These are phyloP conservation scores for Henckelia pumila DNA, from an alignment of 257 asterid species.

Conservation along the genomic window DNA sequence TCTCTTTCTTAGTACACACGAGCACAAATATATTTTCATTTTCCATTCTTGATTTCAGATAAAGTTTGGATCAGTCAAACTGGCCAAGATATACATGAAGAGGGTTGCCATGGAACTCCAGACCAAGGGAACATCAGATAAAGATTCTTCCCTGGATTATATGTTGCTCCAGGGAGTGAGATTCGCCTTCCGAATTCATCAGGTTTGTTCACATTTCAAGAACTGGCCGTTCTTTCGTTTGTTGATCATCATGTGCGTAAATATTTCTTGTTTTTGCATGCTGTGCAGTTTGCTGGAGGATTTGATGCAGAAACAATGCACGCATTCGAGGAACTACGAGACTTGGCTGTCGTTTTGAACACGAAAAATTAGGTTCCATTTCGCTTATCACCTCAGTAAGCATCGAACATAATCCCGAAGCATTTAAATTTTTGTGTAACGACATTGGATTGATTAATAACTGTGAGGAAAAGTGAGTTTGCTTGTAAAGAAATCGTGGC, in stretches of 20 bases:
- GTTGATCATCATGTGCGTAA: background rate
- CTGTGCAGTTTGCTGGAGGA: constrained; percentile 92
- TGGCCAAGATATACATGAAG: constrained; percentile 86
- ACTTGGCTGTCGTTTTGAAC: constrained; percentile 70
- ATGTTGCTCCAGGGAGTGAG: constrained; percentile 92
- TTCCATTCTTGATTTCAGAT: constrained; percentile 42
- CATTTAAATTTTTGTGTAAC: constrained; percentile 10
- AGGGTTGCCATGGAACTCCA: constrained; percentile 88
- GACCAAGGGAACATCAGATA: constrained; percentile 63
- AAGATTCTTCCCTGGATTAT: constrained; percentile 83
- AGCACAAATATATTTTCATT: too few relatives aligned
- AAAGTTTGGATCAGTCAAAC: constrained; percentile 74
- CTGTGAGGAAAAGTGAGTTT: background rate
- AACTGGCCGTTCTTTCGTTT: background rate
- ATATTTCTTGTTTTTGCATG: background rate
- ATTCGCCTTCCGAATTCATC: constrained; percentile 94
- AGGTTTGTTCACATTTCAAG: constrained; percentile 43
- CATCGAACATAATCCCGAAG: constrained; percentile 14
- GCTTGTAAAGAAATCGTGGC: background rate
- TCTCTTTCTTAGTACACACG: background rate
- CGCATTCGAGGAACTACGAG: constrained; percentile 89
- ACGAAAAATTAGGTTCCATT: constrained; percentile 25
- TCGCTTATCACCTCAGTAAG: constrained; percentile 81
- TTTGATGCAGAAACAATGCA: constrained; percentile 93
- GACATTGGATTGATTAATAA: constrained; percentile 5